Evolutionary conservation across 371 early-diverging fungal genomes (phyloP), one percentile per base, ranked within the genome.

Genomic region (Dinochytrium kinnereticum): DNA sequence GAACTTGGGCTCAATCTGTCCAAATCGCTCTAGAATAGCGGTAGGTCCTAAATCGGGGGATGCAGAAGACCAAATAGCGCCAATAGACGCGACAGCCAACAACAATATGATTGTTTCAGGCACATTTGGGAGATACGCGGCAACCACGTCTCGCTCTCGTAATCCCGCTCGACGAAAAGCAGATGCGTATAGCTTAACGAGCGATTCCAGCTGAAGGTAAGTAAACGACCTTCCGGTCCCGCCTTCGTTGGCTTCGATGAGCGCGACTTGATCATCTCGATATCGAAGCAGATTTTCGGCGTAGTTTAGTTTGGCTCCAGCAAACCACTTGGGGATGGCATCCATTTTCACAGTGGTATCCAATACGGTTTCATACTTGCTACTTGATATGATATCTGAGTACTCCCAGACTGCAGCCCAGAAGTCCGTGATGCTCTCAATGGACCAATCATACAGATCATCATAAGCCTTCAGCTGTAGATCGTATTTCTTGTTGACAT

Each of bases 21-120:
- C 82, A 77, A 99, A 97, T 64, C 99, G 87, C 73, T 99, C 96
- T 33, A 96, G 83, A 1, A 99, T 95, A 70, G 96, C 98, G 26
- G 91, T 86, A 28, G 90, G 86, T 26, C 98, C 98, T 84, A 98
- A 96, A 82, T 99, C 99, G 17, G 97, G 96, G 10, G 98, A 97
- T 38, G 97, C 79, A 21, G 90, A 92, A 80, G 93, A 96, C 94
- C 98, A 99, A 59, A 98, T 91, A 26, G 97, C 95, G 24, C 99
- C 99, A 44, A 99, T 85, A 69, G 95, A 90, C 1, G 95, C 90
- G 17, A 97, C 89, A 1, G 99, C 98, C 26, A 99, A 85, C 91
- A 97, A 94, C 51, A 90, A 91, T 68, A 98, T 77, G 33, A 88
- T 90, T 0, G 97, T 93, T 69, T 96, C 93, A 3, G 89, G 77